Conservation (phyloP, 108 stramenopile genomes). For the Epithemia pelagica region DNA sequence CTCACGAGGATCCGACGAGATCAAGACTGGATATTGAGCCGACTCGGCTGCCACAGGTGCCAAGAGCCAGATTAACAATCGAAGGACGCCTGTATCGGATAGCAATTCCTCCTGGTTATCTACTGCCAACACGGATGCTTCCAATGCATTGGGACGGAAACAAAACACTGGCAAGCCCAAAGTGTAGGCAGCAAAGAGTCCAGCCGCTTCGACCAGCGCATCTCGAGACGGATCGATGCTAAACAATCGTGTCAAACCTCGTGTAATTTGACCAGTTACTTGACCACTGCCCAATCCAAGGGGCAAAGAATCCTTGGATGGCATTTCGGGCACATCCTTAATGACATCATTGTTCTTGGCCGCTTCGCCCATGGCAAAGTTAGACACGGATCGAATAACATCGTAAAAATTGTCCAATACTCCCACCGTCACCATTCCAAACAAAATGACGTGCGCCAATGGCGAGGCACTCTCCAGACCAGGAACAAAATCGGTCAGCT, state of each 20-base stretch:
- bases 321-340: slow-evolving; percentile 41
- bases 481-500: slow-evolving; percentile 44
- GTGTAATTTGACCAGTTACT: slow-evolving; percentile 60
- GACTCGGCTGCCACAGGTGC: slow-evolving; percentile 89
- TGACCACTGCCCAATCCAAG: slow-evolving; percentile 71
- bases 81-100: slow-evolving; percentile 70
- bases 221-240: slow-evolving; percentile 89
- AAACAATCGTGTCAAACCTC: slow-evolving; percentile 79
- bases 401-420: slow-evolving; percentile 84
- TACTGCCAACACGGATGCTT: slow-evolving; percentile 52
- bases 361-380: slow-evolving; percentile 4
- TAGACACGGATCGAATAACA: slow-evolving; percentile 35
- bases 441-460: slow-evolving; percentile 42
- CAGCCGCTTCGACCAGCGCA: slow-evolving; percentile 88
- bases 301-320: slow-evolving; percentile 62
- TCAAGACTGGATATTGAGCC: slow-evolving; percentile 69
- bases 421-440: slow-evolving; percentile 42
- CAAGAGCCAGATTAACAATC: slow-evolving; percentile 87
- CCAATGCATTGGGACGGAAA: slow-evolving; percentile 88
- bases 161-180: slow-evolving; percentile 93
- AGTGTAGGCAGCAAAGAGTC: slow-evolving; percentile 79
- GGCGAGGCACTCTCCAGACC: slow-evolving; percentile 53
- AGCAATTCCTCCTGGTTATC: slow-evolving; percentile 48
- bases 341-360: slow-evolving; percentile 2
- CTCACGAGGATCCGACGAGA: slow-evolving; percentile 87